Conservation (phyloP, 176 grass and related monocot species). For the Lolium multiflorum region DNA sequence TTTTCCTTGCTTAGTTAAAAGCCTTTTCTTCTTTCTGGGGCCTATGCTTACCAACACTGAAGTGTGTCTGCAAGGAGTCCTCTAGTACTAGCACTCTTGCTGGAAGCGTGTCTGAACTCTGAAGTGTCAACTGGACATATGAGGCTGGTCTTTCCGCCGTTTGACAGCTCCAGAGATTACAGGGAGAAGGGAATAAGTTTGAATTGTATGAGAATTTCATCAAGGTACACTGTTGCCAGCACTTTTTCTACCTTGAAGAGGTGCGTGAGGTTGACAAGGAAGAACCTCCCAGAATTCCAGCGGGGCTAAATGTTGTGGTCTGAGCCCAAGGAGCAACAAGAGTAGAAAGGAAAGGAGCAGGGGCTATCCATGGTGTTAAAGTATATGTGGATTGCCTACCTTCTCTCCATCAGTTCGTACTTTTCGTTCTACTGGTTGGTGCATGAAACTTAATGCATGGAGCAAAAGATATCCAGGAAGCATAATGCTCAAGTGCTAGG, state of each 20-base stretch:
- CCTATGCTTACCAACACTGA: background rate
- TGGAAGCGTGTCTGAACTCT: background rate
- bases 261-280: background rate
- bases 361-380: background rate
- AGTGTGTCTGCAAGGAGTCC: background rate
- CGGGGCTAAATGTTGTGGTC: background rate
- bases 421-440: too few species aligned
- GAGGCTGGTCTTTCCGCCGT: too few species aligned
- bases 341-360: background rate
- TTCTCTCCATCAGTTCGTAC: too few species aligned
- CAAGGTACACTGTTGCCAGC: background rate
- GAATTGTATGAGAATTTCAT: background rate
- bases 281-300: conserved; percentile 5
- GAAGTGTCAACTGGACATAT: background rate
- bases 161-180: too few species aligned
- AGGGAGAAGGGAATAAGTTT: background rate
- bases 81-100: background rate
- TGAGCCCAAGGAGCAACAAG: background rate
- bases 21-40: background rate
- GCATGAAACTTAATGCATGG: too few species aligned
- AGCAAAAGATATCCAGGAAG: too few species aligned
- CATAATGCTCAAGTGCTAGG: conserved; percentile 26
- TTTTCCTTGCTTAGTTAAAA: background rate
- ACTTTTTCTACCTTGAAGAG: conserved; percentile 1
- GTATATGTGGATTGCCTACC: too few species aligned